A percentile compares a stretch with the other conserved stretches of the same genome.
Evolutionary conservation across 192 early-diverging fungal genomes (phyloP).

Genomic region (Backusella sp.): DNA sequence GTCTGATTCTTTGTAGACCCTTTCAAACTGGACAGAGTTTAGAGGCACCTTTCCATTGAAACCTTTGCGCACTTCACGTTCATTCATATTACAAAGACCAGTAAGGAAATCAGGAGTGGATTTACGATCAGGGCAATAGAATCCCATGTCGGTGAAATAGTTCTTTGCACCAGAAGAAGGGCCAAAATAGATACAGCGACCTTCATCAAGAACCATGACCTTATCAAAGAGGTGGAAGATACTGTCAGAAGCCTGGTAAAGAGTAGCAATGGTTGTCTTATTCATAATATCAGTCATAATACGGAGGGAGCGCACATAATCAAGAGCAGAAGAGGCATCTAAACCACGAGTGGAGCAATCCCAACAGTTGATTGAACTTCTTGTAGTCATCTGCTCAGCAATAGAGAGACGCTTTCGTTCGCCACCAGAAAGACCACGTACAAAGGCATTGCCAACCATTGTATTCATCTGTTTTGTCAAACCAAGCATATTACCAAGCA

Average conservation of each 20-base stretch:
- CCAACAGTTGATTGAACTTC: conserved; percentile 63
- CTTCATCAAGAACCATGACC: conserved; percentile 63
- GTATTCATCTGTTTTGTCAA: conserved; percentile 58
- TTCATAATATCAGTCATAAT: conserved; percentile 65
- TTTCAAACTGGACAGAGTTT: conserved; percentile 58
- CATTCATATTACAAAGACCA: conserved; percentile 56
- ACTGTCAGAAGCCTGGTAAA: conserved; percentile 73
- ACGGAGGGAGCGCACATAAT: conserved; percentile 71
- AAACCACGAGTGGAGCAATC: conserved; percentile 74
- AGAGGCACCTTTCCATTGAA: conserved; percentile 47
- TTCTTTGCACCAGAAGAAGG: conserved; percentile 40
- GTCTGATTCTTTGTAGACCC: conserved; percentile 37
- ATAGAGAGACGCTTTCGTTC: conserved; percentile 76
- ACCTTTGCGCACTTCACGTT: conserved; percentile 48
- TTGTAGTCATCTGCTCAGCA: conserved; percentile 67
- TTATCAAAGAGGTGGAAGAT: conserved; percentile 65
- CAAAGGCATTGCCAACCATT: conserved; percentile 67
- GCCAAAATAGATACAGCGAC: conserved; percentile 65
- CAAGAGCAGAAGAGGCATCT: conserved; percentile 76
- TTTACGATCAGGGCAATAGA: conserved; percentile 50
- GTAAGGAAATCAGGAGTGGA: conserved; percentile 66
- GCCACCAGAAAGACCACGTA: conserved; percentile 73
- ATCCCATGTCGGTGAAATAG: conserved; percentile 52
- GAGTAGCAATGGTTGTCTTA: conserved; percentile 59
- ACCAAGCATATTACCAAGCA: conserved; percentile 53